A percentile compares a stretch with the other conserved stretches of the same genome.
Conservation (phyloP, 129 eudicot species). For the Chrysanthemum lavandulifolium region DNA sequence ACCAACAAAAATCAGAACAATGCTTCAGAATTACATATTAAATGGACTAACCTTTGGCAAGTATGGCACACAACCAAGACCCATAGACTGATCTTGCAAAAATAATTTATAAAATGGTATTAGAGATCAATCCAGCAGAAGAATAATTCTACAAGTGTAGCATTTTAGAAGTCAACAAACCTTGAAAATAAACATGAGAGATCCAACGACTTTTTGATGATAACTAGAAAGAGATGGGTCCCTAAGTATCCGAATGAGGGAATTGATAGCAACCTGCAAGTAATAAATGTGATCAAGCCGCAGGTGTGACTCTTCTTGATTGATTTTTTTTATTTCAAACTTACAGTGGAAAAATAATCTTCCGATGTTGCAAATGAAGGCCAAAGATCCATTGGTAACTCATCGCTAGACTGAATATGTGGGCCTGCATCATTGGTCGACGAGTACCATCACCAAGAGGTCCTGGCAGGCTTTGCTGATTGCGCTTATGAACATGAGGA, state of each 20-base stretch:
- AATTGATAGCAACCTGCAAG: conserved; percentile 90
- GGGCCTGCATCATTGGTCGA: conserved; percentile 80
- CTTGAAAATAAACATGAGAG: conserved; percentile 96
- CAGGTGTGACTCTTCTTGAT: conserved; percentile 4
- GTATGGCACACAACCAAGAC: conserved; percentile 96
- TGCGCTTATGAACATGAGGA: conserved; percentile 91
- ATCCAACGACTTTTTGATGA: conserved; percentile 96
- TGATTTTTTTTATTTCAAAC: conserved; percentile 21
- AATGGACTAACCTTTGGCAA: conserved; percentile 82
- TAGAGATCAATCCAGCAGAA: conserved; percentile 24
- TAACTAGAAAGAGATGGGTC: conserved; percentile 96
- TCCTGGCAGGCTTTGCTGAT: conserved; percentile 78
- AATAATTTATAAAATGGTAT: conserved; percentile 18
- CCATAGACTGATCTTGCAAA: conserved; percentile 84
- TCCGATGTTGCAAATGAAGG: conserved; percentile 96
- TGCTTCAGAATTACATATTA: conserved; percentile 14
- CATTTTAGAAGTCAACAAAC: conserved; percentile 41
- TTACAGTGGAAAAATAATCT: conserved; percentile 93
- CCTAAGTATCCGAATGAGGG: conserved; percentile 91
- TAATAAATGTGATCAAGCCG: conserved; percentile 26
- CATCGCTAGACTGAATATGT: conserved; percentile 79
- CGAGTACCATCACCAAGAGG: conserved; percentile 83
- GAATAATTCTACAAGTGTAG: not conserved
- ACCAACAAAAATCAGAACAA: conserved; percentile 9
- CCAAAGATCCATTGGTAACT: conserved; percentile 93